Evolutionary conservation across 495 filamentous ascomycete genomes (phyloP), one percentile per base, ranked within the genome.

Genomic region (Neurospora intermedia): DNA sequence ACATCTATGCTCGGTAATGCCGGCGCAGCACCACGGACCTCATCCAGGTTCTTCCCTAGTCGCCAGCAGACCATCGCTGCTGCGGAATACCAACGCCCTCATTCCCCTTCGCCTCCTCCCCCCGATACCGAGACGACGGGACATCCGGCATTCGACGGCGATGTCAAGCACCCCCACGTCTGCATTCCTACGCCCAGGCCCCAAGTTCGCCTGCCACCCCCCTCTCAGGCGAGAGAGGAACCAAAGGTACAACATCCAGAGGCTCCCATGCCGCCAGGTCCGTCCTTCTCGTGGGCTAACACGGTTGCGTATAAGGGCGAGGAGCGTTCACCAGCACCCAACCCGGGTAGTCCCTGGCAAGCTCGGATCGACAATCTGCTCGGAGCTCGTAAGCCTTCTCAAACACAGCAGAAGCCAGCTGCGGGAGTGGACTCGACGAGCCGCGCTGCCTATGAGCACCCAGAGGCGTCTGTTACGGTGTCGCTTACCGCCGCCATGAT

Each of bases 351-450:
- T 69, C 76, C 84, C 10, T 95, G 92, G 92, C 92, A 94, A 78
- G 89, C 91, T 70, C 89, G 87, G 78, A 89, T 95, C 78, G 91
- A 93, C 77, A 87, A 80, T 70, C 87, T 95, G 13, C 86, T 94
- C 71, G 78, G 75, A 41, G 85, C 85, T 15, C 88, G 89, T 35
- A 93, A 92, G 77, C 84, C 85, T 48, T 79, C 82, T 0, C 76
- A 77, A 23, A 82, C 88, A 38, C 88, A 85, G 48, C 85, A 87
- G 43, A 87, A 85, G 76, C 83, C 83, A 69, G 76, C 76, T 88
- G 71, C 86, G 84, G 70, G 86, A 88, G 23, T 83, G 5, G 73
- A 88, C 42, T 88, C 89, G 43, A 84, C 88, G 1, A 89, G 87
- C 41, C 89, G 89, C 73, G 84, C 86, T 72, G 86, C 90, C 4